Evolutionary conservation across 768 basidiomycete genomes (phyloP), one percentile per base, ranked within the genome.

Genomic region (Daedalea quercina): DNA sequence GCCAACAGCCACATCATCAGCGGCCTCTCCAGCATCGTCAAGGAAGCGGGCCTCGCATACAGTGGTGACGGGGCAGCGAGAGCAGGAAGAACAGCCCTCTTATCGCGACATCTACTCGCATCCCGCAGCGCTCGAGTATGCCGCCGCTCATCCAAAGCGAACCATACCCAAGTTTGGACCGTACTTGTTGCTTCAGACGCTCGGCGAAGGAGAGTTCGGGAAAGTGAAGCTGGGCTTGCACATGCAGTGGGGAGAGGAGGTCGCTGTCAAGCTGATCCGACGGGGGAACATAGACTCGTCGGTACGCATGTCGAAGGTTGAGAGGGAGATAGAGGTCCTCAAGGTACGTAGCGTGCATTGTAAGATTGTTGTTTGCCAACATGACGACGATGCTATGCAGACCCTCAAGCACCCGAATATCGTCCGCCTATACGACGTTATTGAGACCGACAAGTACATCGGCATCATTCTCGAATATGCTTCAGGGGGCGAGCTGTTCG

Each of bases 361-460:
- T 47, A 35, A 31, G 28, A 31, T 40, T 3, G 15, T 40, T 40
- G 15, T 53, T 42, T 52, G 42, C 42, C 26, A 28, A 40, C 25
- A 25, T 22, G 45, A 50, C 23, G 35, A 47, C 28, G 25, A 11
- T 35, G 20, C 41, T 47, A 34, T 61, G 9, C 65, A 97, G 94
- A 84, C 81, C 51, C 79, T 99, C 55, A 92, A 93, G 66, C 96
- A 99, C 60, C 96, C 96, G 0, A 98, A 98, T 68, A 98, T 99
- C 69, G 96, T 98, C 33, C 85, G 94, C 9, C 75, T 98, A 43
- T 97, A 95, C 79, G 96, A 99, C 65, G 94, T 98, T 20, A 96
- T 99, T 60, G 94, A 98, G 69, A 98, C 96, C 1, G 96, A 98
- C 76, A 97, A 96, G 70, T 98, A 98, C 72, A 98, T 99, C 62